These are phyloP conservation scores for Termitomyces sp. DNA, from an alignment of 768 basidiomycete genomes.

Conservation along the genomic window DNA sequence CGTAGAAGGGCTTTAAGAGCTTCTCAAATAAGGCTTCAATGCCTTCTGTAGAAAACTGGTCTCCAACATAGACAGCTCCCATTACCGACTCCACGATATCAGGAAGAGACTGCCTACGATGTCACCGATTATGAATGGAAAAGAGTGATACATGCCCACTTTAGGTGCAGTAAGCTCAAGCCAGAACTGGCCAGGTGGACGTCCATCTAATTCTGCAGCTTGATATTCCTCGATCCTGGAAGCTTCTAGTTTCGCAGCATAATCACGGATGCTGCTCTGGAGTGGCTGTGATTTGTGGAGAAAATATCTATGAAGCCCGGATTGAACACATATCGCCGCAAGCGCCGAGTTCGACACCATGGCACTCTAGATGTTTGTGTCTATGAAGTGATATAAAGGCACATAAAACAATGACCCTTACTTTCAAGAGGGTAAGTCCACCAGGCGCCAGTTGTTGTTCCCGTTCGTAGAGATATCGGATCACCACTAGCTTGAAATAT, in stretches of 20 bases:
- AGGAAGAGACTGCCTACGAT: slow-evolving; percentile 52
- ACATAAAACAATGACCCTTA: slow-evolving; percentile 15
- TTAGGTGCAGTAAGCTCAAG: slow-evolving; percentile 73
- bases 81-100: slow-evolving; percentile 78
- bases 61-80: slow-evolving; percentile 76
- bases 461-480: slow-evolving; percentile 62
- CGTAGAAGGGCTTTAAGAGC: slow-evolving; percentile 72
- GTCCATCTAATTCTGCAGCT: slow-evolving; percentile 41
- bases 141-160: slow-evolving; percentile 30
- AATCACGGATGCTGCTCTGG: slow-evolving; percentile 45
- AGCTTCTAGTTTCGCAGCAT: slow-evolving; percentile 41
- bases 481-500: slow-evolving; percentile 49
- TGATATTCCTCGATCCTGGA: slow-evolving; percentile 44
- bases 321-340: slow-evolving; percentile 69
- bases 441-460: slow-evolving; percentile 67
- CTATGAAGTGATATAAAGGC: neutral
- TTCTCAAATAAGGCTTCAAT: slow-evolving; percentile 62
- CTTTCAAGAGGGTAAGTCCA: slow-evolving; percentile 77
- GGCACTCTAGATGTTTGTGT: slow-evolving; percentile 45
- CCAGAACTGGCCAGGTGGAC: slow-evolving; percentile 72
- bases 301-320: slow-evolving; percentile 60
- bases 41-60: slow-evolving; percentile 59
- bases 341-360: slow-evolving; percentile 84
- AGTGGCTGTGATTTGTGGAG: slow-evolving; percentile 52
- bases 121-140: neutral